Evolutionary conservation across 192 early-diverging fungal species (phyloP).

Genomic region (Entomortierella parvispora): DNA sequence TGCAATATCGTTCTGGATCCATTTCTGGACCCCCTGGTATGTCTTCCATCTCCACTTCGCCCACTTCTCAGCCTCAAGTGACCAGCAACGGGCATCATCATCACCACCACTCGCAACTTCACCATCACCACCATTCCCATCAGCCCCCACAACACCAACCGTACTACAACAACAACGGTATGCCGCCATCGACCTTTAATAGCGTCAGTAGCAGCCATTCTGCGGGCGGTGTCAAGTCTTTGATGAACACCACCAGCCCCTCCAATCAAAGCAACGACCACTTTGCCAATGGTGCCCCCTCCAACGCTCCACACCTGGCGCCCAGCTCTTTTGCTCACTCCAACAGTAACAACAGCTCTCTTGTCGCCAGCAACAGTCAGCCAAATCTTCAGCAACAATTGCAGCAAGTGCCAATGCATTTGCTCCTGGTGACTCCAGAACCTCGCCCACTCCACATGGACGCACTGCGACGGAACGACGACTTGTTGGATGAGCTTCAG

Average conservation of each 20-base stretch:
- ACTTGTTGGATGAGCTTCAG: constrained; percentile 54
- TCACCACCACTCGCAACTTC: neutral
- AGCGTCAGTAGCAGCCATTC: too few species aligned
- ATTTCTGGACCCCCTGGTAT: neutral
- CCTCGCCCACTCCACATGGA: constrained; percentile 53
- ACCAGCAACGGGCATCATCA: constrained; percentile 19
- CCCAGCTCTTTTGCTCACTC: neutral
- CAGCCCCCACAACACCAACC: neutral
- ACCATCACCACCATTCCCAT: neutral
- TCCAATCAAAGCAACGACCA: constrained; percentile 6
- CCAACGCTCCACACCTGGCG: too few species aligned
- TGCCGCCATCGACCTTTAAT: too few species aligned
- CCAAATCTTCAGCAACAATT: constrained; percentile 3
- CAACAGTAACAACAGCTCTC: constrained; percentile 18
- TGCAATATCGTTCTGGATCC: constrained; percentile 1
- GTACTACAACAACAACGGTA: too few species aligned
- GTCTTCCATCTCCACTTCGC: constrained; percentile 26
- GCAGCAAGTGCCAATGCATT: constrained; percentile 18
- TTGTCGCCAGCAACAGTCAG: constrained; percentile 3
- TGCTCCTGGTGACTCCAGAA: constrained; percentile 50
- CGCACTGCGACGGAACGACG: constrained; percentile 51
- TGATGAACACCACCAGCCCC: constrained; percentile 19
- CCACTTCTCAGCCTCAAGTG: constrained; percentile 25
- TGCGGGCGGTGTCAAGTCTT: constrained; percentile 5
- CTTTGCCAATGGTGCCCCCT: neutral